Base-by-base conservation (phyloP, 2,329 filamentous ascomycete genomes). In the Monosporascus cannonballus region DNA sequence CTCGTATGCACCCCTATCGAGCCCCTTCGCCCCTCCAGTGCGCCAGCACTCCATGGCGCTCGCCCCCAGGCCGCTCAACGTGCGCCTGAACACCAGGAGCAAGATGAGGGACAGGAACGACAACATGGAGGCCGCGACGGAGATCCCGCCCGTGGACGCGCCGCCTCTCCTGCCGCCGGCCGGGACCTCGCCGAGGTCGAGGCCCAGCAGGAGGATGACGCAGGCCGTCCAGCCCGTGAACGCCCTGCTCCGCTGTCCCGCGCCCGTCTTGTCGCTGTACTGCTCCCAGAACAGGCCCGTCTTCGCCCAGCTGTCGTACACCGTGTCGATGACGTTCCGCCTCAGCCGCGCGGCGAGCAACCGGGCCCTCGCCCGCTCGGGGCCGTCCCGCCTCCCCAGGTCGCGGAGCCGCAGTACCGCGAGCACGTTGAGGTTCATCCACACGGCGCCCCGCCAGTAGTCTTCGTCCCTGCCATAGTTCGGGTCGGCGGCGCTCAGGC, bases 161-260 rank as follows among this genome's bases (percentile, higher is more conserved):
- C 22, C 22, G 25, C 18, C 14, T 20, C 18, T 14, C n/a, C 20
- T 14, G 18, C 18, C 39, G 39, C 18, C 20, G 20, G 14, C 39
- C 2, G 79, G 15, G 11, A 14, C 7, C 11, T 22, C 39, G 39
- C 7, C 18, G 14, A 25, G 41, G 20, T 83, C 80, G 80, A 87
- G 84, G 46, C 74, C 76, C 83, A 87, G 86, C 54, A 88, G 81
- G 69, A 86, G 85, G 11, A 87, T 83, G 45, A 87, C 81, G 69
- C 87, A 72, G 64, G 84, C 86, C n/a, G 85, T 88, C 85, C 85
- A 88, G 47, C 85, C 85, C 0, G 84, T 86, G 64, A 88, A 88
- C 62, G 86, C 84, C 71, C 86, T 83, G 11, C 83, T 87, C 17
- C 84, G 73, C 68, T 87, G 84, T 3, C 85, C 85, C 44, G 75